Conservation (phyloP, 495 filamentous ascomycete genomes). For the Penicillium salamii region DNA sequence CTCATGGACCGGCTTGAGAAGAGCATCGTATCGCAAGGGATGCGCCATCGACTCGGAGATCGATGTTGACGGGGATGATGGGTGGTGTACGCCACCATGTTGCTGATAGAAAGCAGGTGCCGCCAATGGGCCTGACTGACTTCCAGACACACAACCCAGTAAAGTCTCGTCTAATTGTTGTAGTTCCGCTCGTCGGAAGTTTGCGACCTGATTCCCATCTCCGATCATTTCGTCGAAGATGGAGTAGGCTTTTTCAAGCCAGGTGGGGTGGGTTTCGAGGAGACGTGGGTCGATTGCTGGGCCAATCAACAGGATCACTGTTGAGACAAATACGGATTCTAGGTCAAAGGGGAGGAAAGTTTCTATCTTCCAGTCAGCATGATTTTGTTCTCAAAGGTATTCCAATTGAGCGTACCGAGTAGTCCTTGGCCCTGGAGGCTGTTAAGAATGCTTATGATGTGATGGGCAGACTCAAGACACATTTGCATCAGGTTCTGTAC, state of each 20-base stretch:
- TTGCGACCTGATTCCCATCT: slow-evolving; percentile 37
- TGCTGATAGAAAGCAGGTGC: slow-evolving; percentile 16
- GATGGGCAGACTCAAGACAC: slow-evolving; percentile 41
- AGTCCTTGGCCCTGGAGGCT: slow-evolving; percentile 38
- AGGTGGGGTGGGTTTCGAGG: slow-evolving; percentile 23
- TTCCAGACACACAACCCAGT: slow-evolving; percentile 25
- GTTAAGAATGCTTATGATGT: slow-evolving; percentile 38
- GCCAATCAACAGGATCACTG: slow-evolving; percentile 34
- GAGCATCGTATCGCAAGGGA: slow-evolving; percentile 12
- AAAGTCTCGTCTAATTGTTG: slow-evolving; percentile 32
- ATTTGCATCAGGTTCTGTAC: slow-evolving; percentile 38
- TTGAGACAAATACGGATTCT: slow-evolving; percentile 40
- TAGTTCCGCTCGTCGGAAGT: slow-evolving; percentile 35
- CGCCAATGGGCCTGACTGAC: slow-evolving; percentile 14
- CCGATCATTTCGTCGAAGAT: slow-evolving; percentile 44
- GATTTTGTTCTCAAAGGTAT: neutral
- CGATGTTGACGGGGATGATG: slow-evolving; percentile 10
- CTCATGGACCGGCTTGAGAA: slow-evolving; percentile 9
- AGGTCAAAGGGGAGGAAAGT: slow-evolving; percentile 46
- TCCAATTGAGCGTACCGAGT: slow-evolving; percentile 26
- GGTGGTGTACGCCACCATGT: slow-evolving; percentile 2
- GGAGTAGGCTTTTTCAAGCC: slow-evolving; percentile 33
- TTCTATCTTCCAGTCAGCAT: slow-evolving; percentile 22
- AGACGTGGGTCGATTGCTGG: slow-evolving; percentile 31
- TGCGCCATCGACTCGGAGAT: slow-evolving; percentile 10